These are phyloP conservation scores for Tricladium varicosporioides DNA, from an alignment of 2,329 filamentous ascomycete species.

Conservation along the genomic window DNA sequence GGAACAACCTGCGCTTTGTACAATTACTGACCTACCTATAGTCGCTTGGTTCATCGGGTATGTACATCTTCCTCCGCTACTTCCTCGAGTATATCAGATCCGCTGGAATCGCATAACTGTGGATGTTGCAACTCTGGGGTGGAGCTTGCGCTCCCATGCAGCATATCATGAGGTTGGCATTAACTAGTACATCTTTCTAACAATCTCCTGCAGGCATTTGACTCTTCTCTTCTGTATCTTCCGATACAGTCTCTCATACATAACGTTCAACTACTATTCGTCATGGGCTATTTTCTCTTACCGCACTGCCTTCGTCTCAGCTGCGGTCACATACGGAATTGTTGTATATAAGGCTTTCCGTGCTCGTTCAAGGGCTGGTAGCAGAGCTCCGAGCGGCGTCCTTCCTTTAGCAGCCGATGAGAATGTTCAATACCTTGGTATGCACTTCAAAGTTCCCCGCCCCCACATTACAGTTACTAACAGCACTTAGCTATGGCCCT, in stretches of 20 bases:
- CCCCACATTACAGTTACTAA: slow-evolving; percentile 16
- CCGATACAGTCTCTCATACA: slow-evolving; percentile 81
- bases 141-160: slow-evolving; percentile 19
- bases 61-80: slow-evolving; percentile 31
- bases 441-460: slow-evolving; percentile 37
- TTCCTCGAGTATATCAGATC: slow-evolving; percentile 2
- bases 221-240: slow-evolving; percentile 78
- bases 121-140: slow-evolving; percentile 12
- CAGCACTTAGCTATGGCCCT: slow-evolving; percentile 75
- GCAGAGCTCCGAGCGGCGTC: slow-evolving; percentile 54
- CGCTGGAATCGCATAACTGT: slow-evolving; percentile 3
- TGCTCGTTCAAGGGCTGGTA: slow-evolving; percentile 74
- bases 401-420: slow-evolving; percentile 77
- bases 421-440: slow-evolving; percentile 97
- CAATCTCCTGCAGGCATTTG: slow-evolving; percentile 63
- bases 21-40: slow-evolving; percentile 35
- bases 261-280: slow-evolving; percentile 84
- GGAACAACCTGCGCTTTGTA: slow-evolving; percentile 10
- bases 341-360: slow-evolving; percentile 98
- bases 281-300: slow-evolving; percentile 80
- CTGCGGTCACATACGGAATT: slow-evolving; percentile 91
- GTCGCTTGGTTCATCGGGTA: slow-evolving; percentile 83
- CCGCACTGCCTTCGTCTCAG: slow-evolving; percentile 84
- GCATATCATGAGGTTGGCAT: slow-evolving; percentile 14
- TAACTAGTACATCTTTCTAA: slow-evolving; percentile 9